phyloP scores from a whole-genome alignment of 192 early-diverging fungal genomes.

The Jimgerdemannia flammicorona region DNA sequence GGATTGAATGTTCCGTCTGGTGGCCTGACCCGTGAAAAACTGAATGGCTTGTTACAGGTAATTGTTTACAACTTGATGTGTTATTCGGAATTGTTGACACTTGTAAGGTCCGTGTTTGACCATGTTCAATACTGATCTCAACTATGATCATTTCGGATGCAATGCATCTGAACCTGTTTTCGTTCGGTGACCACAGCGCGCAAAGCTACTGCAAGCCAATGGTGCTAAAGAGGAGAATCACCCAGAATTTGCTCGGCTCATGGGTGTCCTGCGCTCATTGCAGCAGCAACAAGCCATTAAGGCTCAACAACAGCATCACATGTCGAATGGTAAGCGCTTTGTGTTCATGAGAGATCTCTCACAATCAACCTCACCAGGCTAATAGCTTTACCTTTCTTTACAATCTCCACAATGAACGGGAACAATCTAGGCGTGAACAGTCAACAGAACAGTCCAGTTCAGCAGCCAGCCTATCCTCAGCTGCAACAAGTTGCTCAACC shows the following conservation, averaged over 20 bases:
- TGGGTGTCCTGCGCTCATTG: constrained; percentile 50
- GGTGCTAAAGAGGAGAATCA: constrained; percentile 79
- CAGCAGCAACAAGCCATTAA: constrained; percentile 22
- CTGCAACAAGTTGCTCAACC: constrained; percentile 4
- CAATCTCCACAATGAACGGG: neutral
- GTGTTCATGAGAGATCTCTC: too few species aligned
- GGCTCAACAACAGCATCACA: constrained; percentile 11
- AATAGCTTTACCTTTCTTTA: neutral
- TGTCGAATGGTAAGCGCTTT: neutral
- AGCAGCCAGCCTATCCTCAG: constrained; percentile 2
- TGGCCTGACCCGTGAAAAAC: constrained; percentile 20
- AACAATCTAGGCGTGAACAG: neutral
- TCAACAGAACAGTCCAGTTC: neutral
- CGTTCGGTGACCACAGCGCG: constrained; percentile 18
- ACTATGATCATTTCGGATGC: neutral
- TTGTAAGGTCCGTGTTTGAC: too few species aligned
- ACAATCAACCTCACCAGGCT: too few species aligned
- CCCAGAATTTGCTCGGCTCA: constrained; percentile 67
- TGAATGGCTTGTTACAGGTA: constrained; percentile 20
- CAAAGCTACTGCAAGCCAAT: constrained; percentile 47
- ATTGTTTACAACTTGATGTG: neutral
- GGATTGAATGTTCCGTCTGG: constrained; percentile 5
- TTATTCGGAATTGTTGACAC: too few species aligned
- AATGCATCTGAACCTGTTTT: neutral
- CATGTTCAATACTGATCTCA: too few species aligned